Conservation (phyloP, 225 moss, liverwort and hornwort genomes). For the Thuidium tamariscinum region DNA sequence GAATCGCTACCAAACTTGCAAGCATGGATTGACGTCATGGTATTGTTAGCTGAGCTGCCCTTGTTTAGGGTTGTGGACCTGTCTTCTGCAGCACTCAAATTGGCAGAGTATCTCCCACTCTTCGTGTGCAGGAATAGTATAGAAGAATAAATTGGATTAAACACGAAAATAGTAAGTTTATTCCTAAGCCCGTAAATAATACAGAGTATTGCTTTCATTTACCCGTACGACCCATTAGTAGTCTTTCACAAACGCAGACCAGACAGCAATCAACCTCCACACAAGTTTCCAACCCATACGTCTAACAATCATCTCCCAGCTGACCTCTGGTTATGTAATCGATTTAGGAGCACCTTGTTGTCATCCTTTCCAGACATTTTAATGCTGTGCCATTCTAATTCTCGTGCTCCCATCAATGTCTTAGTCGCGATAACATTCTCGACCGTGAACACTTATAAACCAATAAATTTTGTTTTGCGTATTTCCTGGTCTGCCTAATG, state of each 20-base stretch:
- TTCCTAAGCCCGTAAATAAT: not conserved
- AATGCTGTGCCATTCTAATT: not conserved
- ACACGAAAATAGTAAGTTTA: not conserved
- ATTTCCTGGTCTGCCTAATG: not conserved
- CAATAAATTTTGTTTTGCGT: too few relatives aligned
- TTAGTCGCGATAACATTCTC: not conserved
- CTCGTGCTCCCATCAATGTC: not conserved
- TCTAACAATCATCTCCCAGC: not conserved
- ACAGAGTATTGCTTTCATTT: not conserved
- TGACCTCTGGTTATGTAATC: not conserved
- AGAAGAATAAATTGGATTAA: not conserved
- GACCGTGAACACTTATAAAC: not conserved
- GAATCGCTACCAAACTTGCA: not conserved
- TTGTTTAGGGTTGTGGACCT: not conserved
- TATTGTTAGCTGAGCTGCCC: not conserved
- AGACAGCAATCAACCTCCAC: not conserved
- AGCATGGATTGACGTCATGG: not conserved
- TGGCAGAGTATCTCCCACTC: not conserved
- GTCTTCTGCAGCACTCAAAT: not conserved
- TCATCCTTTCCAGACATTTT: not conserved
- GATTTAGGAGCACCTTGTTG: not conserved
- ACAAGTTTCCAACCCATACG: not conserved
- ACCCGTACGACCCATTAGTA: not conserved
- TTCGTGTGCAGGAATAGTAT: too few relatives aligned
- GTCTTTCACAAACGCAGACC: not conserved